A percentile compares a stretch with the other conserved stretches of the same genome.
These are phyloP conservation scores for Trifolium fragiferum DNA, from an alignment of 306 rosid genomes.

Conservation along the genomic window DNA sequence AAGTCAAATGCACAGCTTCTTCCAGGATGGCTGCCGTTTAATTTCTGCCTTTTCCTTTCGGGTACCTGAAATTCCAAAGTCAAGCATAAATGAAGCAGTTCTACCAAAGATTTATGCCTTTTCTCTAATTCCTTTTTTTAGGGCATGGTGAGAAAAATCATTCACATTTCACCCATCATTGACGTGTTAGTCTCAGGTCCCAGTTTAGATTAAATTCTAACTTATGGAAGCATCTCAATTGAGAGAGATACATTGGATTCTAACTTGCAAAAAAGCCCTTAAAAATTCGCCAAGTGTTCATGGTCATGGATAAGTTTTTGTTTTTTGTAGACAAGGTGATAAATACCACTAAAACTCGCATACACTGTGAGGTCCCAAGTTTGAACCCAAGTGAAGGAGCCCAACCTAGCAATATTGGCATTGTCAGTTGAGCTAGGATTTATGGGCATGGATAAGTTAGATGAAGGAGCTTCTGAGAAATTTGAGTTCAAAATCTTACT, in stretches of 20 bases:
- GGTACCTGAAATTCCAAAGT: slow-evolving; percentile 53
- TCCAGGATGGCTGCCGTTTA: slow-evolving; percentile 50
- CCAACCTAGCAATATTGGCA: too few relatives aligned
- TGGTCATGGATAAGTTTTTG: too few relatives aligned
- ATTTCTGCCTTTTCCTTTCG: slow-evolving; percentile 42
- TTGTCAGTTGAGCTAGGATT: too few relatives aligned
- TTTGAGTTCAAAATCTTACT: background rate
- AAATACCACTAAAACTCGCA: too few relatives aligned
- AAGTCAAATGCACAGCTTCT: slow-evolving; percentile 73
- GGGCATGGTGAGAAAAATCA: background rate
- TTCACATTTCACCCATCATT: slow-evolving; percentile 9
- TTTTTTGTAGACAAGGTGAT: too few relatives aligned
- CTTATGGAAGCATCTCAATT: background rate
- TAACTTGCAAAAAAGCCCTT: background rate
- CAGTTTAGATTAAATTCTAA: background rate
- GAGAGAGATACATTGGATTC: background rate
- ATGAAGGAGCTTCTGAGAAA: background rate
- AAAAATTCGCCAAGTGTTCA: too few relatives aligned
- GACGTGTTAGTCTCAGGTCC: background rate
- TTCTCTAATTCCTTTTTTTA: background rate
- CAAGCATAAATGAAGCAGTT: slow-evolving; percentile 34
- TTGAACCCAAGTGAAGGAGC: too few relatives aligned
- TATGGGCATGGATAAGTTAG: background rate
- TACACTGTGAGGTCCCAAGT: too few relatives aligned
- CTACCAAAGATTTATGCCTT: background rate